Conservation (phyloP, 441 rosid genomes). For the Raphanus hybrid region DNA sequence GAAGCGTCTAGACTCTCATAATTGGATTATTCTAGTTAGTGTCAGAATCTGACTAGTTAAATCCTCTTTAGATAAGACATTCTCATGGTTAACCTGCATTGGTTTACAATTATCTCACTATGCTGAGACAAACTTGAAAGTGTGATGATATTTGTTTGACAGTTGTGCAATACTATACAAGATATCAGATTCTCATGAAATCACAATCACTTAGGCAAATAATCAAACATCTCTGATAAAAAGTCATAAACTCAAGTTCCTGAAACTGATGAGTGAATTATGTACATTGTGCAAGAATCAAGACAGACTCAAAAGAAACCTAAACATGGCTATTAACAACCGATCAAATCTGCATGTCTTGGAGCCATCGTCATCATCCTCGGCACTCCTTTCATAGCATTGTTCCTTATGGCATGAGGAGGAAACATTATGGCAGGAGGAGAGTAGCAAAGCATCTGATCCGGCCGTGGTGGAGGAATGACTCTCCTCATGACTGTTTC, state of each 20-base stretch:
- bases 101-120: no score
- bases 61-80: no score
- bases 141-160: conserved; percentile 7
- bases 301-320: neutral
- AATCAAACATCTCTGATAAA: no score
- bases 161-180: no score
- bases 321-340: neutral
- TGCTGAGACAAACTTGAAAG: neutral
- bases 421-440: conserved; percentile 8
- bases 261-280: neutral
- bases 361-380: neutral
- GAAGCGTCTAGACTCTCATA: no score
- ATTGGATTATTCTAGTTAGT: no score
- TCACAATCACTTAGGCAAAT: no score
- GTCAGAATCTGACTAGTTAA: no score
- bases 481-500: neutral
- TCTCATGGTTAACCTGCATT: no score
- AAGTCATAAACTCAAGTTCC: neutral
- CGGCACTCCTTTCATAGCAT: neutral
- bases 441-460: neutral
- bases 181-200: no score
- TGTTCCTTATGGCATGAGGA: neutral
- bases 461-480: neutral
- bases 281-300: neutral
- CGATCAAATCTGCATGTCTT: neutral